phyloP scores from a whole-genome alignment of 108 stramenopile species.

The Nitzschia putrida region DNA sequence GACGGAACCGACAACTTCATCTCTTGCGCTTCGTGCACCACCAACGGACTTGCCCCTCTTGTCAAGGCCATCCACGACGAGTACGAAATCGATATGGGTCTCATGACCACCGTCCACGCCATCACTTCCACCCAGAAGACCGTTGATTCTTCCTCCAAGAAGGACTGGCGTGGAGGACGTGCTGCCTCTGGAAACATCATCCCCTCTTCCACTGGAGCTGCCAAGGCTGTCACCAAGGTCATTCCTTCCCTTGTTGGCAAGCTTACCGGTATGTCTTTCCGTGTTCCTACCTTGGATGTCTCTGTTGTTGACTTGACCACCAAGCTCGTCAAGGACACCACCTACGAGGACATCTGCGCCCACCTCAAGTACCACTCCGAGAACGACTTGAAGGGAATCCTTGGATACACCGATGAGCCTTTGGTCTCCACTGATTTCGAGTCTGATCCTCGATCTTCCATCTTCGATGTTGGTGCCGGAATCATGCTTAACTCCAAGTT shows the following conservation, averaged over 20 bases:
- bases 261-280: conserved; percentile 99
- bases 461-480: conserved; percentile 98
- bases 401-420: conserved; percentile 98
- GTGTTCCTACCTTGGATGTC: conserved; percentile 98
- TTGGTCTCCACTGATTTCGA: conserved; percentile 98
- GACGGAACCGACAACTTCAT: conserved; percentile 93
- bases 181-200: conserved; percentile 99
- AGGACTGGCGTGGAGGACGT: conserved; percentile 99
- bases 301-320: conserved; percentile 98
- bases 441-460: conserved; percentile 92
- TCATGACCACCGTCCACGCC: conserved; percentile 99
- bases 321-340: conserved; percentile 84
- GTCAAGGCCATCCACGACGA: conserved; percentile 98
- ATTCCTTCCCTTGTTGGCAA: conserved; percentile 97
- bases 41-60: conserved; percentile 99
- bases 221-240: conserved; percentile 99
- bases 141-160: conserved; percentile 98
- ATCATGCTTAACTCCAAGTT: conserved; percentile 95
- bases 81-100: conserved; percentile 96
- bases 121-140: conserved; percentile 99
- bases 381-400: conserved; percentile 96
- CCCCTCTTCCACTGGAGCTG: conserved; percentile 99
- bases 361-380: conserved; percentile 89
- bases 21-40: conserved; percentile 99
- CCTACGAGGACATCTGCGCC: conserved; percentile 98